Percentiles rank a stretch among this genome's conserved stretches.
Conservation (phyloP, 805 yeast species). For the Saccharomycopsis guyanensis region DNA sequence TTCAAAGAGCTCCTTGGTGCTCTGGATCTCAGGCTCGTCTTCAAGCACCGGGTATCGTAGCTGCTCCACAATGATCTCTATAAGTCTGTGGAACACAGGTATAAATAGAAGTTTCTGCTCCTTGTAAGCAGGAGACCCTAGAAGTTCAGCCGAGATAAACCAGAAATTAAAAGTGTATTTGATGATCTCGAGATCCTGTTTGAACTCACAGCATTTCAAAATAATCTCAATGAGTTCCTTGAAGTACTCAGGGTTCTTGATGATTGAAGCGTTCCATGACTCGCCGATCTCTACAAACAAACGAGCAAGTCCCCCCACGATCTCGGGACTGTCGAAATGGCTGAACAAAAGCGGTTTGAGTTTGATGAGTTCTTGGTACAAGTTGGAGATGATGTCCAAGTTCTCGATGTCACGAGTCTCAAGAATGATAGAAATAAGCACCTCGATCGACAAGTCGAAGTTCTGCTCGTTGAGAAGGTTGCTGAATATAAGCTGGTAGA, state of each 20-base stretch:
- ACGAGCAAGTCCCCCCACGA: conserved; percentile 62
- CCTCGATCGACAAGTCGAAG: conserved; percentile 81
- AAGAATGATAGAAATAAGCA: conserved; percentile 69
- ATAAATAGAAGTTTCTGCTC: conserved; percentile 32
- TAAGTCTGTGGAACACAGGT: conserved; percentile 51
- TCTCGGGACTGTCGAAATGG: conserved; percentile 50
- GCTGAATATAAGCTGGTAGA: conserved; percentile 62
- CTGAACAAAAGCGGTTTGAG: conserved; percentile 42
- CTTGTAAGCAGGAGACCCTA: conserved; percentile 28
- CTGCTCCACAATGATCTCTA: conserved; percentile 56
- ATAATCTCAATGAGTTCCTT: conserved; percentile 67
- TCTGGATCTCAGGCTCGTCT: conserved; percentile 1
- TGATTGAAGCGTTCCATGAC: conserved; percentile 85
- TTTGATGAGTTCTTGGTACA: conserved; percentile 61
- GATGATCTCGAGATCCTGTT: conserved; percentile 81
- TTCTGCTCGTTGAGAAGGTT: conserved; percentile 41
- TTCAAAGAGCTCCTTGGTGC: conserved; percentile 42
- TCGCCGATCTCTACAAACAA: conserved; percentile 90
- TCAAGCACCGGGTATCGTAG: conserved; percentile 62
- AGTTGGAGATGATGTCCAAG: conserved; percentile 41
- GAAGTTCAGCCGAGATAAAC: conserved; percentile 69
- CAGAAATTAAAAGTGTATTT: conserved; percentile 90
- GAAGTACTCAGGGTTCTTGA: conserved; percentile 62
- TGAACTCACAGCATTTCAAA: conserved; percentile 61
- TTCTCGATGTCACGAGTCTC: conserved; percentile 78